phyloP scores from a whole-genome alignment of 1,284 basidiomycete species.

The Cutaneotrichosporon cavernicola region DNA sequence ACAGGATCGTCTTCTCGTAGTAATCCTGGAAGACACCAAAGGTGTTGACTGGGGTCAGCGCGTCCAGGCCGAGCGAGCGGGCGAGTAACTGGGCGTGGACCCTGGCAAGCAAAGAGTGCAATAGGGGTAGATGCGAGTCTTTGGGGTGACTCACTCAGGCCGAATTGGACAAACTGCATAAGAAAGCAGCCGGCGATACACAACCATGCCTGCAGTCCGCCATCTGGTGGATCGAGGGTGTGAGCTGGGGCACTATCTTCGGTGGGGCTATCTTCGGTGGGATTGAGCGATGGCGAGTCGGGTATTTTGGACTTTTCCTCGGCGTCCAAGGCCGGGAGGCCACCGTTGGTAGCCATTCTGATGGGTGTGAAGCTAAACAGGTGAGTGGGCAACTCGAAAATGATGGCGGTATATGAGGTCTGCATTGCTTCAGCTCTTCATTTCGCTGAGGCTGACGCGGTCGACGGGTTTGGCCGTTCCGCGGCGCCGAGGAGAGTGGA shows the following conservation, averaged over 20 bases:
- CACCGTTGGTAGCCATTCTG: neutral
- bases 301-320: neutral
- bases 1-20: slow-evolving; percentile 32
- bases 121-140: too few species aligned
- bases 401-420: too few species aligned
- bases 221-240: slow-evolving; percentile 26
- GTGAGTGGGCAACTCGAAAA: too few species aligned
- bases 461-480: neutral
- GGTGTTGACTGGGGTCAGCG: slow-evolving; percentile 23
- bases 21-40: slow-evolving; percentile 38
- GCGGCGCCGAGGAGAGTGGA: neutral
- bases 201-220: slow-evolving; percentile 31
- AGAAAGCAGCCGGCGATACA: slow-evolving; percentile 34
- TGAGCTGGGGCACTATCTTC: neutral
- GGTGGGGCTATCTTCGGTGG: neutral
- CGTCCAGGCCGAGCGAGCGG: neutral
- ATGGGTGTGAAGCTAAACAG: too few species aligned
- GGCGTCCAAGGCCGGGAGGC: neutral
- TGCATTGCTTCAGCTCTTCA: too few species aligned
- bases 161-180: slow-evolving; percentile 32
- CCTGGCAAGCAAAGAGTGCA: slow-evolving; percentile 37
- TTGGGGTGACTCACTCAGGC: slow-evolving; percentile 27
- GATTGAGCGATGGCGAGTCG: neutral
- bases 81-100: slow-evolving; percentile 4
- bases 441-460: neutral